phyloP scores from a whole-genome alignment of 441 rosid species.

The Erodium moschatum region DNA sequence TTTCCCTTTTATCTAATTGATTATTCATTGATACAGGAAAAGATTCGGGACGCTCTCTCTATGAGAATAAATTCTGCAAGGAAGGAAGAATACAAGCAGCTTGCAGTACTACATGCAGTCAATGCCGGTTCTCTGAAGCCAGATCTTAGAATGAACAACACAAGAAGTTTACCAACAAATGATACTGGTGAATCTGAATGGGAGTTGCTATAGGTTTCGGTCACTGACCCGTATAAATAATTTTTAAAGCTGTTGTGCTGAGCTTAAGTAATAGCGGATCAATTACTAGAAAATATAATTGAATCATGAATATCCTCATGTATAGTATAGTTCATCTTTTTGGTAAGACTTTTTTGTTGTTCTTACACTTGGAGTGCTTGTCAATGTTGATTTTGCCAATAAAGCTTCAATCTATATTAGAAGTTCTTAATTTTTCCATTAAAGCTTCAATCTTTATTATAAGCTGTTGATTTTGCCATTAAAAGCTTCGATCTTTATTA shows the following conservation, averaged over 20 bases:
- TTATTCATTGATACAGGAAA: slow-evolving; percentile 31
- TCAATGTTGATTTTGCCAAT: not conserved
- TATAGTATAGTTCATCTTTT: not conserved
- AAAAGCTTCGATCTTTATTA: too few species aligned
- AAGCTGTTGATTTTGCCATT: not conserved
- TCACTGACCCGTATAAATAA: slow-evolving; percentile 18
- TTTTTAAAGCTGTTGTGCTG: slow-evolving; percentile 18
- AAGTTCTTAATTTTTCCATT: too few species aligned
- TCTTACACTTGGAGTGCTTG: not conserved
- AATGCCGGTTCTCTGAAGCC: slow-evolving; percentile 22
- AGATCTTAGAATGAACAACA: slow-evolving; percentile 8
- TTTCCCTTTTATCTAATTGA: slow-evolving; percentile 3
- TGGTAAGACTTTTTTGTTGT: not conserved
- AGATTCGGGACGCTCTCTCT: slow-evolving; percentile 43
- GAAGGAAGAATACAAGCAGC: slow-evolving; percentile 53
- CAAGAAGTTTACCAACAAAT: slow-evolving; percentile 17
- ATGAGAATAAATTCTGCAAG: slow-evolving; percentile 50
- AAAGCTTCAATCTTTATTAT: too few species aligned
- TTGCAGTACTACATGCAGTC: slow-evolving; percentile 36
- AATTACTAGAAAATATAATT: not conserved
- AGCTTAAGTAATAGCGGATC: slow-evolving; percentile 14
- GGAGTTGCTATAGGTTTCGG: slow-evolving; percentile 44
- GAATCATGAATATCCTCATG: not conserved
- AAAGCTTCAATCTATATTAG: too few species aligned
- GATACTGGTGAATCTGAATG: slow-evolving; percentile 42